Percentiles rank a stretch among this genome's conserved stretches.
Conservation (phyloP, 2,329 filamentous ascomycete genomes). For the Venturia effusa region DNA sequence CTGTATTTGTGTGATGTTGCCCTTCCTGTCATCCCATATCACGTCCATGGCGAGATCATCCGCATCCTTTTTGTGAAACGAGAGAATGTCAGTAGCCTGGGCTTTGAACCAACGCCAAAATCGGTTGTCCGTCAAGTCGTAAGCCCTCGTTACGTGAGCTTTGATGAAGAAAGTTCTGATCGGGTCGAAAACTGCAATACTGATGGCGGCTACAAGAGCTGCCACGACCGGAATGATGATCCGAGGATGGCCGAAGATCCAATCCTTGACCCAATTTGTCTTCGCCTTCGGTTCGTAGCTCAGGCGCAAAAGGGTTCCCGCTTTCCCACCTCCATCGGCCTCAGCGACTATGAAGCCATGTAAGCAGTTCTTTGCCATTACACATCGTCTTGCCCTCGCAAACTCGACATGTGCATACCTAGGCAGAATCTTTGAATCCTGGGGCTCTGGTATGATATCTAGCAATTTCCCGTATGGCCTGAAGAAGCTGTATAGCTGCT, state of each 20-base stretch:
- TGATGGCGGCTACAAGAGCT: conserved; percentile 69
- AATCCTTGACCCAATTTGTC: conserved; percentile 71
- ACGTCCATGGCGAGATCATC: conserved; percentile 63
- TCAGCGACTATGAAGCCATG: conserved; percentile 70
- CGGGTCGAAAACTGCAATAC: conserved; percentile 85
- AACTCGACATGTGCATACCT: conserved; percentile 76
- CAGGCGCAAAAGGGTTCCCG: conserved; percentile 66
- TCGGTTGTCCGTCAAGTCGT: conserved; percentile 62
- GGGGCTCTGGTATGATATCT: conserved; percentile 72
- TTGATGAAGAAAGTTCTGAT: conserved; percentile 91
- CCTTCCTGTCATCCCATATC: conserved; percentile 79
- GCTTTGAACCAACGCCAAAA: conserved; percentile 73
- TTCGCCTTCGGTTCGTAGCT: conserved; percentile 75
- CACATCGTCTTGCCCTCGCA: conserved; percentile 58
- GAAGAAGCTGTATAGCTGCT: conserved; percentile 78
- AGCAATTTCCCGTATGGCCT: conserved; percentile 81
- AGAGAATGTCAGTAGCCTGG: conserved; percentile 56
- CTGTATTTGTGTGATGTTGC: conserved; percentile 69
- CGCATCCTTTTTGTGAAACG: conserved; percentile 43
- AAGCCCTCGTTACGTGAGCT: conserved; percentile 67
- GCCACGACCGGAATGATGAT: conserved; percentile 78
- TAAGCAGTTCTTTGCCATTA: conserved; percentile 86
- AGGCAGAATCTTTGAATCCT: conserved; percentile 76
- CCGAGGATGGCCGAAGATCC: conserved; percentile 74
- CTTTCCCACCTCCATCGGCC: conserved; percentile 58